Conservation (phyloP, 257 asterid species). For the Gentiana dahurica region DNA sequence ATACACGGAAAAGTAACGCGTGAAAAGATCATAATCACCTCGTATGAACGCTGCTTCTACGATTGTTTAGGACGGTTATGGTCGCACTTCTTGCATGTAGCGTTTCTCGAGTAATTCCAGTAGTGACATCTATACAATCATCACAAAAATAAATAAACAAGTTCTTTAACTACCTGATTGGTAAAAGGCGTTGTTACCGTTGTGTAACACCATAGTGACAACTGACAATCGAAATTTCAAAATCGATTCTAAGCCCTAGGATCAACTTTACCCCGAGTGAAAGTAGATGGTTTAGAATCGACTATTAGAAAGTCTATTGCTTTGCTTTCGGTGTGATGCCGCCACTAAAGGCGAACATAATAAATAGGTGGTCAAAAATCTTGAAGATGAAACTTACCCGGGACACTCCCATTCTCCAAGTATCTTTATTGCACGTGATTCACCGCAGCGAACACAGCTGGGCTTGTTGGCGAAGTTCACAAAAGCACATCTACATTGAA, state of each 20-base stretch:
- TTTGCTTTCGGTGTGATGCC: background rate
- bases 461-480: conserved; percentile 67
- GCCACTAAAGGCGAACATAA: no score
- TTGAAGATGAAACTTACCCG: conserved; percentile 34
- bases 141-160: background rate
- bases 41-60: no score
- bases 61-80: conserved; percentile 28
- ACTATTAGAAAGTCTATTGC: background rate
- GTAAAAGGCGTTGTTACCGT: no score
- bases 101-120: conserved; percentile 50
- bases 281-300: no score
- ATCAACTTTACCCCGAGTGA: no score
- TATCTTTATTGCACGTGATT: conserved; percentile 34
- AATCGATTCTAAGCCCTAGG: no score
- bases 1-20: no score
- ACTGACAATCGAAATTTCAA: no score
- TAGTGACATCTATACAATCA: conserved; percentile 51
- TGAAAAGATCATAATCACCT: no score
- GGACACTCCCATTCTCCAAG: conserved; percentile 80
- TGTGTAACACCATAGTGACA: no score
- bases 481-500: conserved; percentile 60
- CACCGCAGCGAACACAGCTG: conserved; percentile 46
- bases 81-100: conserved; percentile 60
- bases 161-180: no score
- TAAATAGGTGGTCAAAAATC: background rate